These are phyloP conservation scores for Pseudozyma hubeiensis DNA, from an alignment of 1,284 basidiomycete genomes.

Conservation along the genomic window DNA sequence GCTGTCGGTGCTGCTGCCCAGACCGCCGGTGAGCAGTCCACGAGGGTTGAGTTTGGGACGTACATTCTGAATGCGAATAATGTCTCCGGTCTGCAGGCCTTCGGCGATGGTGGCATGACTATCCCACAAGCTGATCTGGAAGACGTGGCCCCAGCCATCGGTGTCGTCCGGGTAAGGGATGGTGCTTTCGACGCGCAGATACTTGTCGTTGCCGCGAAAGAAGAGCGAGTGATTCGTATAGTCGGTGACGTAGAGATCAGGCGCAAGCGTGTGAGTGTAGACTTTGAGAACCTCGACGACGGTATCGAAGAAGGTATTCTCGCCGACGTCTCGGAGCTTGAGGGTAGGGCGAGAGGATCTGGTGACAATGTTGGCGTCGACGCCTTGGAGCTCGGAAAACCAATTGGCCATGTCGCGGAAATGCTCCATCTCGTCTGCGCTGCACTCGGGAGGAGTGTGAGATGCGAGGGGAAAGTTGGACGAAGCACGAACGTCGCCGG, in stretches of 20 bases:
- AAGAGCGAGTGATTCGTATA: conserved; percentile 55
- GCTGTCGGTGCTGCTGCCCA: conserved; percentile 48
- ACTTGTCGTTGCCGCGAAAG: conserved; percentile 52
- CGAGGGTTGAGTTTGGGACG: conserved; percentile 45
- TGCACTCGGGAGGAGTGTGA: conserved; percentile 34
- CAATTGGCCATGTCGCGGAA: conserved; percentile 46
- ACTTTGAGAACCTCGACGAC: conserved; percentile 59
- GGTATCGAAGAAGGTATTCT: conserved; percentile 54
- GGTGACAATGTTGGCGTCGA: conserved; percentile 27
- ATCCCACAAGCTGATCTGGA: conserved; percentile 59
- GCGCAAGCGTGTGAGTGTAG: conserved; percentile 45
- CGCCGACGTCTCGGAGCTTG: conserved; percentile 33
- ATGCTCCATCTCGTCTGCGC: conserved; percentile 45
- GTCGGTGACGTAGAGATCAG: conserved; percentile 62
- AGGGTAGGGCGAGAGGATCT: conserved; percentile 33
- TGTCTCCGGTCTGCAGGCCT: conserved; percentile 48
- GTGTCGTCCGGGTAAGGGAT: conserved; percentile 39
- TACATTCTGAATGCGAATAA: conserved; percentile 58
- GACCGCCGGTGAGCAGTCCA: conserved; percentile 50
- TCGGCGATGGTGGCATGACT: conserved; percentile 51
- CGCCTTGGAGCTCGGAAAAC: conserved; percentile 36
- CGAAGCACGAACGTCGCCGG: conserved; percentile 40
- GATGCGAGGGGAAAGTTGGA: conserved; percentile 32
- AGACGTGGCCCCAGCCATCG: conserved; percentile 52
- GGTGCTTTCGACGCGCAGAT: conserved; percentile 20